Evolutionary conservation across 208 protist genomes (phyloP).

Genomic region (Leishmania amazonensis): DNA sequence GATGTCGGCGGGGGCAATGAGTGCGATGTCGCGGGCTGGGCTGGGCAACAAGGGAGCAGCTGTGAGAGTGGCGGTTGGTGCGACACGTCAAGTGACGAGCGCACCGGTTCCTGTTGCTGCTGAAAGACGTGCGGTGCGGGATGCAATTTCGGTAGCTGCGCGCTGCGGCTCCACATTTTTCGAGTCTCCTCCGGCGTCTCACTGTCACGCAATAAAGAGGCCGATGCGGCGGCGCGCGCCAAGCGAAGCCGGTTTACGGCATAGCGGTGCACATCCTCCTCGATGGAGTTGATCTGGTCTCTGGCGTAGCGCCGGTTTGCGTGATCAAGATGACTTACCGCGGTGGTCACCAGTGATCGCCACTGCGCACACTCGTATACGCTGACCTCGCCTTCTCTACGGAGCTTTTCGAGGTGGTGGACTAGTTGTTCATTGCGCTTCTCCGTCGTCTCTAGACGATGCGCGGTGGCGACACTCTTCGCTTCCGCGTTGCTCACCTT

Average conservation of each 20-base stretch:
- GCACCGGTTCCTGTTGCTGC: background rate
- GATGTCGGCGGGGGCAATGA: background rate
- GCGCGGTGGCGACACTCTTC: conserved; percentile 3
- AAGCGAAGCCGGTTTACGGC: background rate
- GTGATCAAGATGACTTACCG: conserved; percentile 11
- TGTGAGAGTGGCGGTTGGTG: background rate
- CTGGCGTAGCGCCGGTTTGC: conserved; percentile 9
- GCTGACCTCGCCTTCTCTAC: conserved; percentile 26
- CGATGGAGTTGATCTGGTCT: conserved; percentile 12
- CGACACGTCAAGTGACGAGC: background rate
- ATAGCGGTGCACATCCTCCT: conserved; percentile 21
- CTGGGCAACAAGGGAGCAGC: background rate
- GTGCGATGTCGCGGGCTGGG: too few species aligned
- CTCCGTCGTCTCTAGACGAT: conserved; percentile 11
- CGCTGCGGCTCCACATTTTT: conserved; percentile 26
- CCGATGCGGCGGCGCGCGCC: background rate
- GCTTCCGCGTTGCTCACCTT: background rate
- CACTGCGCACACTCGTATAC: conserved; percentile 40
- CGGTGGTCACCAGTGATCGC: conserved; percentile 41
- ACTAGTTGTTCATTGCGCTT: conserved; percentile 30
- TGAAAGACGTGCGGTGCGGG: background rate
- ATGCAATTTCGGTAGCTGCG: conserved; percentile 10
- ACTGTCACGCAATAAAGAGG: background rate
- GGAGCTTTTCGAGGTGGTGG: conserved; percentile 26
- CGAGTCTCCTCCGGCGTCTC: conserved; percentile 14